Evolutionary conservation across 2,329 filamentous ascomycete species (phyloP), one percentile per base, ranked within the genome.

Genomic region (Magnaporthiopsis poae): DNA sequence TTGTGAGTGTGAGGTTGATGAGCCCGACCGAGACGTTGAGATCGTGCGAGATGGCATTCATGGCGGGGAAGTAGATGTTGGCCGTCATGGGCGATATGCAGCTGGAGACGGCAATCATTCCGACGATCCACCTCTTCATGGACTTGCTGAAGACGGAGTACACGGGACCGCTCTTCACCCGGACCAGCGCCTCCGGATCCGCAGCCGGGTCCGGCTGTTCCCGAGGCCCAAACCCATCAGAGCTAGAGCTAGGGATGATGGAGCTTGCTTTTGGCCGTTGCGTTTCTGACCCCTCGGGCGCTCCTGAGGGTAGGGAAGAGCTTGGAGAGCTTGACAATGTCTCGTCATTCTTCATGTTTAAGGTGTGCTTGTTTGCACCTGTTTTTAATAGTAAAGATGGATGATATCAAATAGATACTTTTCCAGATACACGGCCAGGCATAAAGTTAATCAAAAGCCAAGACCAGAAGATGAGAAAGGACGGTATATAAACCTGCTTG

Each of bases 41-140:
- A 36, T 78, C 77, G 3, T 69, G 66, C 0, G 80, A 73, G 21
- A 82, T 72, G 1, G 76, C 70, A 27, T 76, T 76, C 25, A 81
- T 72, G 5, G 79, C 79, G 7, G 80, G 80, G 65, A 81, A 81
- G 70, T 81, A 86, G 62, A 88, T 84, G 70, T 86, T 87, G 68
- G 84, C 85, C 0, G 84, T 85, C 74, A 85, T 80, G 2, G 84
- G 84, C 7, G 84, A 86, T 68, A 86, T 77, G 69, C 85, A 82
- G 71, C 82, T 81, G 12, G 82, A 80, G 61, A 81, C 71, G 46
- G 80, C 80, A 66, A 83, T 81, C 80, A 87, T 82, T 64, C 75
- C 71, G 46, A 82, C 77, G 67, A 87, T 81, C 77, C 82, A 86
- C 69, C 77, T 73, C 72, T 81, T 86, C 70, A 78, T 81, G 15